Evolutionary conservation across 2,329 filamentous ascomycete species (phyloP).

Genomic region (Emericellopsis atlantica): DNA sequence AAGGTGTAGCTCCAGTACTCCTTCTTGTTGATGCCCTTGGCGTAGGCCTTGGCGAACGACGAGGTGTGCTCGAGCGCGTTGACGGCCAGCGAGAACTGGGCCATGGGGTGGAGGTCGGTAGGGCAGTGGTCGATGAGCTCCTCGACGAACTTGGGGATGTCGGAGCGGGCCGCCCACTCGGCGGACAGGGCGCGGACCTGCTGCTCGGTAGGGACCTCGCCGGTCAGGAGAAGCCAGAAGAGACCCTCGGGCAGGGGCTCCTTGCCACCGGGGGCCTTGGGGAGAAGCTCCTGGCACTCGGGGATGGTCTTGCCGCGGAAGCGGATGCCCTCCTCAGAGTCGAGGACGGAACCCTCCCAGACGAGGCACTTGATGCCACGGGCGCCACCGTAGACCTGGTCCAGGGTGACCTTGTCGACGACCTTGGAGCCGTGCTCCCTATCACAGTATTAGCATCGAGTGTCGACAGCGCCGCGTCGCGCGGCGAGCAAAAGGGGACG

Average conservation of each 20-base stretch:
- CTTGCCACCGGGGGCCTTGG: constrained; percentile 90
- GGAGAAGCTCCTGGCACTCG: constrained; percentile 94
- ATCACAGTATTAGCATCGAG: constrained; percentile 5
- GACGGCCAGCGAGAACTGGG: constrained; percentile 95
- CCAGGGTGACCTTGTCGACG: constrained; percentile 92
- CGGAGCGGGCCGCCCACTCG: constrained; percentile 96
- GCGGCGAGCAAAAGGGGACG: background rate
- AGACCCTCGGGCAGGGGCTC: constrained; percentile 98
- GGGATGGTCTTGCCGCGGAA: constrained; percentile 99
- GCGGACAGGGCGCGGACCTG: constrained; percentile 97
- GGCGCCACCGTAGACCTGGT: constrained; percentile 98
- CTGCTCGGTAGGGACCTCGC: constrained; percentile 94
- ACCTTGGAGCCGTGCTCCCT: constrained; percentile 95
- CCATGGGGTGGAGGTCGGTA: constrained; percentile 98
- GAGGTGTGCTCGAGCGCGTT: constrained; percentile 98
- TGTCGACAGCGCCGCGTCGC: background rate
- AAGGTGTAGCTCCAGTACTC: constrained; percentile 99
- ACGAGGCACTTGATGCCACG: constrained; percentile 98
- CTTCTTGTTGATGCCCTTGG: constrained; percentile 98
- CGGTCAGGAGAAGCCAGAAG: constrained; percentile 98
- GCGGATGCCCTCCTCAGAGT: constrained; percentile 97
- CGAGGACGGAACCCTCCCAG: constrained; percentile 97
- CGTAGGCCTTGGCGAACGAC: constrained; percentile 95
- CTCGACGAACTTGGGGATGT: constrained; percentile 95
- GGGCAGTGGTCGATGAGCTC: constrained; percentile 99